Percentiles rank a stretch among this genome's conserved stretches.
Conservation (phyloP, 129 eudicot genomes). For the Saussurea involucrata region DNA sequence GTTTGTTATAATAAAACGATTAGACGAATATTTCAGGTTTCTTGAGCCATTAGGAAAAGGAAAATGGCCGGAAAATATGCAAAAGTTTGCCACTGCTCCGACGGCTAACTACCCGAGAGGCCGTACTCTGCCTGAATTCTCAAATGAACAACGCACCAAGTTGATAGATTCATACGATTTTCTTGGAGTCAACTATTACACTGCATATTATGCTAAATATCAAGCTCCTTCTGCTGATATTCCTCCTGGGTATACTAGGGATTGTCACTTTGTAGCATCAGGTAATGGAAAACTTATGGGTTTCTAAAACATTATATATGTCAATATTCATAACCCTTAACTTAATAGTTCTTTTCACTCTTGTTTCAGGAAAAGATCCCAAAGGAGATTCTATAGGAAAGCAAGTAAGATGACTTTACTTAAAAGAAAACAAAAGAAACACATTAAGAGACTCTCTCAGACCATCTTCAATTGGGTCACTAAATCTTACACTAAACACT, state of each 20-base stretch:
- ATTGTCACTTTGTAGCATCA: conserved; percentile 7
- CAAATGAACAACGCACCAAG: conserved; percentile 11
- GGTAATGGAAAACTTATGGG: not conserved
- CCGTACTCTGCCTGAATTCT: conserved; percentile 3
- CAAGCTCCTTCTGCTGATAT: not conserved
- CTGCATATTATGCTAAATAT: conserved; percentile 29
- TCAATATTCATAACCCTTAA: not conserved
- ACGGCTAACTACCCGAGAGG: conserved; percentile 24
- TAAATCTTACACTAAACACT: no score
- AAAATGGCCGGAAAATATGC: conserved; percentile 48
- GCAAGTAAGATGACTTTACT: not conserved
- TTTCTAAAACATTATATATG: not conserved
- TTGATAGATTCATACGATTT: conserved; percentile 54
- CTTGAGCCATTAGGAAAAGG: conserved; percentile 49
- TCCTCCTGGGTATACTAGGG: conserved; percentile 15
- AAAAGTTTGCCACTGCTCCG: conserved; percentile 9
- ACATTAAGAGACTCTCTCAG: not conserved
- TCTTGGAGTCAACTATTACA: conserved; percentile 62
- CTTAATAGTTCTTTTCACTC: not conserved
- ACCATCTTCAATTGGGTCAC: no score
- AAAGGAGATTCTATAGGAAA: not conserved
- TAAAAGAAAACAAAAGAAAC: not conserved
- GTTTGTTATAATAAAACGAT: not conserved
- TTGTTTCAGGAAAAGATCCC: conserved; percentile 11
- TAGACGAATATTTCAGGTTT: conserved; percentile 33